Evolutionary conservation across 495 filamentous ascomycete species (phyloP).

Genomic region (Thozetella sp.): DNA sequence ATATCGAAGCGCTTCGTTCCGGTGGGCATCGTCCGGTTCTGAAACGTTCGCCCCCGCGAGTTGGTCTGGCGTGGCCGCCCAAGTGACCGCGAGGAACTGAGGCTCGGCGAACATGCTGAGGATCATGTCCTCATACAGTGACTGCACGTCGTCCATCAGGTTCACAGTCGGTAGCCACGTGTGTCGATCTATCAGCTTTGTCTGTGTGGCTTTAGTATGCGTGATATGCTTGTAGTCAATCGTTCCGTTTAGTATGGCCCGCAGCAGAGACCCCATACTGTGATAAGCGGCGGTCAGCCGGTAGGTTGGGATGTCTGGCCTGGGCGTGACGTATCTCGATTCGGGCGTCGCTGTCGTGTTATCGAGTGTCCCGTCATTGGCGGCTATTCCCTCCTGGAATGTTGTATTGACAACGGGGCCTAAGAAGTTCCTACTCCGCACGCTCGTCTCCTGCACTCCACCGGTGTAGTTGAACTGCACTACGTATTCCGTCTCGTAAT

Average conservation of each 20-base stretch:
- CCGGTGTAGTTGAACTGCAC: constrained; percentile 27
- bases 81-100: constrained; percentile 21
- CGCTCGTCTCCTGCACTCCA: constrained; percentile 12
- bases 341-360: constrained; percentile 19
- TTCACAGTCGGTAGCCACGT: constrained; percentile 16
- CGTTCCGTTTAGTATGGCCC: constrained; percentile 14
- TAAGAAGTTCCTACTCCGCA: constrained; percentile 14
- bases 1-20: constrained; percentile 14
- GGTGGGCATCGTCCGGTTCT: neutral
- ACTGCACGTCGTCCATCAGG: constrained; percentile 11
- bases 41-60: constrained; percentile 12
- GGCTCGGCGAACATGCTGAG: constrained; percentile 26
- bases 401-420: constrained; percentile 21
- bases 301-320: constrained; percentile 17
- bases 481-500: constrained; percentile 23
- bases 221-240: constrained; percentile 14
- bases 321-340: constrained; percentile 21
- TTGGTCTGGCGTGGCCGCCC: constrained; percentile 16
- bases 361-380: constrained; percentile 20
- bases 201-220: constrained; percentile 14
- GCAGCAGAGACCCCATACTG: constrained; percentile 17
- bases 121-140: constrained; percentile 26
- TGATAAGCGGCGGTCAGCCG: constrained; percentile 23
- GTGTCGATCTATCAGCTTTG: constrained; percentile 18
- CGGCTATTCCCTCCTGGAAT: constrained; percentile 9